Evolutionary conservation across 2,329 filamentous ascomycete species (phyloP), one percentile per base, ranked within the genome.

Genomic region (Ophiocordyceps camponoti-floridani): DNA sequence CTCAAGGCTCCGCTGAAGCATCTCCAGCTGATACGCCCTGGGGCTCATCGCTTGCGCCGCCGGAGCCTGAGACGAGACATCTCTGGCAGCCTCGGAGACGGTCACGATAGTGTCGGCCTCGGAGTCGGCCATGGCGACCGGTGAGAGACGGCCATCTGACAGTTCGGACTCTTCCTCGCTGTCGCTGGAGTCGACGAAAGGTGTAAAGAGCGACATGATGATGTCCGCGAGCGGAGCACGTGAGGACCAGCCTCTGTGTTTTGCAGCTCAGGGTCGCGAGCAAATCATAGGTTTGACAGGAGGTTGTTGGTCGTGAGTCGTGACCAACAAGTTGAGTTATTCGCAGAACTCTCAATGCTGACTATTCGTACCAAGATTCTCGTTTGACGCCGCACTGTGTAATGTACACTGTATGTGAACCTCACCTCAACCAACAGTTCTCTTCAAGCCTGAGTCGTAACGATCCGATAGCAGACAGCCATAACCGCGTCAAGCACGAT

Each of bases 21-120:
- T 87, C 61, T 88, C 84, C 18, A 73, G 55, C 59, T 89, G 83
- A 53, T 88, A 89, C 1, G 71, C 73, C 42, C 82, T 64, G 16
- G 71, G 58, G 46, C 61, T 58, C 51, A 73, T 64, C 23, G 26
- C 41, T 27, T 41, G 19, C 4, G 40, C 19, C 26, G 44, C 38
- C 43, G 47, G 30, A 26, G 41, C 41, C 42, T 37, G 40, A 33
- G 28, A 14, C 7, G 46, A 40, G 23, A 31, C 41, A 45, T 47
- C 44, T 19, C 45, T 44, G 28, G 47, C 46, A 33, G 46, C 48
- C 23, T 47, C 42, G 19, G 45, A 49, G 13, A 52, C 27, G 16
- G 41, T 45, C 46, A 58, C 53, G 4, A 43, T 49, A 26, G 50
- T 44, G 45, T 47, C 41, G 6, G 48, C 16, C n/a, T 27, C 23